Conservation (phyloP, 768 basidiomycete genomes). For the Pisolithus sp. region DNA sequence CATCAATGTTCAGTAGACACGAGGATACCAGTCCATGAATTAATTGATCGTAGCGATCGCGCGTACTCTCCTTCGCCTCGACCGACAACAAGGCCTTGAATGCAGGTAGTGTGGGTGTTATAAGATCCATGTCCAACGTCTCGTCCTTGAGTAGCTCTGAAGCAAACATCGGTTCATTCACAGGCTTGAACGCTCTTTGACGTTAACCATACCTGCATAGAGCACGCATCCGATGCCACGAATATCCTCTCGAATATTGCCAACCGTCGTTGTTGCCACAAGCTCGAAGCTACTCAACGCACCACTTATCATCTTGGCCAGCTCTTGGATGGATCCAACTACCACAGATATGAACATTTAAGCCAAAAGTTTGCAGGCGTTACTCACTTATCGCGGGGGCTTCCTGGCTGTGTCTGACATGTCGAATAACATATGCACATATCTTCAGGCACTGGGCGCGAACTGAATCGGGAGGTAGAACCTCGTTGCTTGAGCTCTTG, state of each 20-base stretch:
- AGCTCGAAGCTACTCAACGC: slow-evolving; percentile 57
- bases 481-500: slow-evolving; percentile 23
- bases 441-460: slow-evolving; percentile 73
- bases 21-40: slow-evolving; percentile 81
- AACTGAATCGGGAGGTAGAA: slow-evolving; percentile 22
- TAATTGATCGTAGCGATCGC: slow-evolving; percentile 50
- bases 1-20: slow-evolving; percentile 81
- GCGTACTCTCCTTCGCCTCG: slow-evolving; percentile 33
- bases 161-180: neutral
- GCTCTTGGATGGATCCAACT: slow-evolving; percentile 46
- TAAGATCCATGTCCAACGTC: slow-evolving; percentile 68
- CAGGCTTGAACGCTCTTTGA: neutral
- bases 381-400: slow-evolving; percentile 46
- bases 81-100: slow-evolving; percentile 70
- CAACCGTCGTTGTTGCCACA: slow-evolving; percentile 51
- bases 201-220: slow-evolving; percentile 52
- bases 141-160: slow-evolving; percentile 85
- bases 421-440: slow-evolving; percentile 73
- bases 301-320: slow-evolving; percentile 56
- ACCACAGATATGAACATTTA: slow-evolving; percentile 25
- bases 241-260: slow-evolving; percentile 63
- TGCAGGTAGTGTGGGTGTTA: slow-evolving; percentile 72
- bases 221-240: slow-evolving; percentile 73
- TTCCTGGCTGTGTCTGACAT: slow-evolving; percentile 54
- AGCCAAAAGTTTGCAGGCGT: neutral